These are phyloP conservation scores for Cladorrhinum samala DNA, from an alignment of 495 filamentous ascomycete species.

Conservation along the genomic window DNA sequence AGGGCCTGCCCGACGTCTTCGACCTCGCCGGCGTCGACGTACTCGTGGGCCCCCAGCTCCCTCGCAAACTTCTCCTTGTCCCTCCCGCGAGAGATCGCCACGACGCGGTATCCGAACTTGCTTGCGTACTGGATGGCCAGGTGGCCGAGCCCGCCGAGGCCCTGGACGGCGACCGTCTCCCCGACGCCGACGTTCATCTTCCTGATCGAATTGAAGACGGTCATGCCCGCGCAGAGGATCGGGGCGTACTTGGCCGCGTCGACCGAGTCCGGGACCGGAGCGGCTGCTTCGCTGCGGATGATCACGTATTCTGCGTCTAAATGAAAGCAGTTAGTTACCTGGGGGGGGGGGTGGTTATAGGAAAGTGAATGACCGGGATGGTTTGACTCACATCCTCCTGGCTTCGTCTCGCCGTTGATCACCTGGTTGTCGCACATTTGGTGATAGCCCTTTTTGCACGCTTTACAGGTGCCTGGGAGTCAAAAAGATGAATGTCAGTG, in stretches of 20 bases:
- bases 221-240: constrained; percentile 66
- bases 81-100: constrained; percentile 53
- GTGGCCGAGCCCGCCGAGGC: constrained; percentile 62
- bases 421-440: constrained; percentile 48
- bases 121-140: constrained; percentile 60
- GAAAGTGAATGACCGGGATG: not conserved
- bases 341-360: too few relatives aligned
- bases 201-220: constrained; percentile 66
- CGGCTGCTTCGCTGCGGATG: constrained; percentile 57
- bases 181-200: constrained; percentile 53
- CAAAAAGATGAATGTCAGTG: constrained; percentile 26
- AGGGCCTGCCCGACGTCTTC: constrained; percentile 47
- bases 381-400: constrained; percentile 40
- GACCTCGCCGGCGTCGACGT: constrained; percentile 54
- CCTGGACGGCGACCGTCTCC: constrained; percentile 56
- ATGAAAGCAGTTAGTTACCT: not conserved
- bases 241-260: constrained; percentile 58
- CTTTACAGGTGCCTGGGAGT: constrained; percentile 34
- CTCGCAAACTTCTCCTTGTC: constrained; percentile 54
- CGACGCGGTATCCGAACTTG: constrained; percentile 59
- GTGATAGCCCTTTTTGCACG: constrained; percentile 44
- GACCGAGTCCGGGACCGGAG: constrained; percentile 51
- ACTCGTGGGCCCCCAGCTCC: constrained; percentile 60
- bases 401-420: constrained; percentile 48
- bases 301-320: constrained; percentile 56